Conservation (phyloP, 139 green algal species). For the Tetratostichococcus sp. region DNA sequence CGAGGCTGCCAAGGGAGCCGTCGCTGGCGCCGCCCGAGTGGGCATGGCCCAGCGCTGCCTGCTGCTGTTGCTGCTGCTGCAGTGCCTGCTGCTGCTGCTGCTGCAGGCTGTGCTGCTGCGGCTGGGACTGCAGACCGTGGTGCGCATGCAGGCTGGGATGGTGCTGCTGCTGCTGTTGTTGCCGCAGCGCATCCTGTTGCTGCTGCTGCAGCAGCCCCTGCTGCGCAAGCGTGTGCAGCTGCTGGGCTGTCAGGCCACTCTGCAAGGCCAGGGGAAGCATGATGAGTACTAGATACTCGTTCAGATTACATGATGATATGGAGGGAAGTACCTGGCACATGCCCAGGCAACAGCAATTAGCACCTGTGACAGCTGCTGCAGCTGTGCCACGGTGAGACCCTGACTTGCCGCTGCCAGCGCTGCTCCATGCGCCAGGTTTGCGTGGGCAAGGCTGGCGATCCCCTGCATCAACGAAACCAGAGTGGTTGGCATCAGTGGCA, state of each 20-base stretch:
- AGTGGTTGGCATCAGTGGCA: no score
- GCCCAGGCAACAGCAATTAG: no score
- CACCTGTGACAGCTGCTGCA: constrained; percentile 1
- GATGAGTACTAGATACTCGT: no score
- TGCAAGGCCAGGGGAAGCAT: not conserved
- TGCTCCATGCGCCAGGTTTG: not conserved
- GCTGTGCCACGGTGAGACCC: not conserved
- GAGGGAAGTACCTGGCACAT: no score
- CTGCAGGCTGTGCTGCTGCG: not conserved
- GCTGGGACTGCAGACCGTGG: not conserved
- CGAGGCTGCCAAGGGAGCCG: not conserved
- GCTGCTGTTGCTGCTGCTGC: not conserved
- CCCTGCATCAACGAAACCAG: no score
- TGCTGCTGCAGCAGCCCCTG: not conserved
- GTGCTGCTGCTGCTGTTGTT: not conserved
- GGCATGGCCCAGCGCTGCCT: not conserved
- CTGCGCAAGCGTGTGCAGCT: not conserved
- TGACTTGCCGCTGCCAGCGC: not conserved
- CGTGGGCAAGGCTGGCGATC: constrained; percentile 16
- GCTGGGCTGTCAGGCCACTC: not conserved
- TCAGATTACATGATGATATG: no score
- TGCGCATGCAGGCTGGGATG: not conserved
- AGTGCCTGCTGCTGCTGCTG: not conserved
- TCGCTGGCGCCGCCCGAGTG: not conserved
- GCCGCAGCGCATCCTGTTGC: not conserved